These are phyloP conservation scores for Arabidopsis suecica DNA, from an alignment of 345 rosid species.

Conservation along the genomic window DNA sequence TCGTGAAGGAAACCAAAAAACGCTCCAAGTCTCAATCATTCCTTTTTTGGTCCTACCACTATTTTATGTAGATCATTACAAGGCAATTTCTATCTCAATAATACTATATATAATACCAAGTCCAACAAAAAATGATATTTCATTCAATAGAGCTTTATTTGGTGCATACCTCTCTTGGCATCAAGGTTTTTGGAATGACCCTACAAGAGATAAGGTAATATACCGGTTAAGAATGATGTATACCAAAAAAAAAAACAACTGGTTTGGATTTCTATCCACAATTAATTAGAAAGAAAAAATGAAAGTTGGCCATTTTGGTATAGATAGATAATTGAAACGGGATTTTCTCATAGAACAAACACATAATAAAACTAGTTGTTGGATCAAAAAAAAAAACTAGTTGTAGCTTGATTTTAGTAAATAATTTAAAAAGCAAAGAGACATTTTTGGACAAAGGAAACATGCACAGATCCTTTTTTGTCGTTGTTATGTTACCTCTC, in stretches of 20 bases:
- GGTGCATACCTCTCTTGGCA: constrained; percentile 82
- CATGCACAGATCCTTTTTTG: constrained; percentile 44
- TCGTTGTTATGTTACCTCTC: constrained; percentile 38
- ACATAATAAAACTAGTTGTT: constrained; percentile 22
- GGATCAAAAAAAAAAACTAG: background rate
- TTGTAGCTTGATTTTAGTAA: constrained; percentile 20
- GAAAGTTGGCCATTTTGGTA: constrained; percentile 33
- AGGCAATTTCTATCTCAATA: constrained; percentile 32
- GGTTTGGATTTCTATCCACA: background rate
- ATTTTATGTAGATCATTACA: constrained; percentile 43
- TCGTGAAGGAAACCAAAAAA: constrained; percentile 41
- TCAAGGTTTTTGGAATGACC: constrained; percentile 79
- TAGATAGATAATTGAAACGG: constrained; percentile 30
- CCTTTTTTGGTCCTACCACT: constrained; percentile 51
- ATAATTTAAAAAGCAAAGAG: constrained; percentile 30
- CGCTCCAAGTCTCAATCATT: constrained; percentile 43
- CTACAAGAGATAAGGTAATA: constrained; percentile 54
- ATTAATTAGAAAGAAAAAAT: background rate
- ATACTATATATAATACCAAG: constrained; percentile 34
- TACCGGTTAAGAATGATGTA: constrained; percentile 9
- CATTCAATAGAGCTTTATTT: constrained; percentile 6
- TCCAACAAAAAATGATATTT: constrained; percentile 16
- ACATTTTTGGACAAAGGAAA: constrained; percentile 37
- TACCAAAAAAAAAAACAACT: background rate
- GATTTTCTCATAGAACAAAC: constrained; percentile 23